A percentile compares a stretch with the other conserved stretches of the same genome.
Conservation (phyloP, 1,284 basidiomycete species). For the Calocybe gambosa region DNA sequence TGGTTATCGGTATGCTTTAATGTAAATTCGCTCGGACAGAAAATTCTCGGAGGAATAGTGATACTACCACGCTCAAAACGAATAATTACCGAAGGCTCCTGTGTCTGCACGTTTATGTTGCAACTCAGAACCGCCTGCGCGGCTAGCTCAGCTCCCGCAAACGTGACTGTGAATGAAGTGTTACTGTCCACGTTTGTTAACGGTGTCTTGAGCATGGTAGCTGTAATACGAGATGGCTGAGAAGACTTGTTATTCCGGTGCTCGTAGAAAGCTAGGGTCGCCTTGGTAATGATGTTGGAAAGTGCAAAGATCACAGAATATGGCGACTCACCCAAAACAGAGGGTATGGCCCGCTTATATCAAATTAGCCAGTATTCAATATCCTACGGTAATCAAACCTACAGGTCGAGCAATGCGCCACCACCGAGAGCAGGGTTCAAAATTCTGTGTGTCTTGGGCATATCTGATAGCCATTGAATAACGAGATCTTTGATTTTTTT, state of each 20-base stretch:
- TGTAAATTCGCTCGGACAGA: conserved; percentile 54
- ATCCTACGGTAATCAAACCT: conserved; percentile 20
- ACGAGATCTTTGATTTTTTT: not conserved
- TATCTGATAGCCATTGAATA: conserved; percentile 33
- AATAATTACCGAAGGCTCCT: conserved; percentile 49
- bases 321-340: conserved; percentile 60
- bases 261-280: conserved; percentile 76
- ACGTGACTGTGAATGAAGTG: conserved; percentile 75
- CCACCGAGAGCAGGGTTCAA: conserved; percentile 79
- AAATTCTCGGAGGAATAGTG: conserved; percentile 56
- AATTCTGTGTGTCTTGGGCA: conserved; percentile 68
- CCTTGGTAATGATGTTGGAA: conserved; percentile 30
- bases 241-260: conserved; percentile 60
- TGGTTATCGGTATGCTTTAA: conserved; percentile 58
- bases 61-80: conserved; percentile 68
- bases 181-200: conserved; percentile 76
- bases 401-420: conserved; percentile 83
- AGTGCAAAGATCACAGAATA: not conserved
- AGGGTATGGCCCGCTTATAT: conserved; percentile 72
- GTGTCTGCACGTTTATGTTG: conserved; percentile 46
- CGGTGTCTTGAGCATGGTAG: conserved; percentile 66
- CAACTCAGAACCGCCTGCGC: conserved; percentile 67
- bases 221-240: conserved; percentile 52
- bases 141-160: conserved; percentile 42
- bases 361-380: not conserved